phyloP scores from a whole-genome alignment of 495 filamentous ascomycete genomes.

The Collariella sp. region DNA sequence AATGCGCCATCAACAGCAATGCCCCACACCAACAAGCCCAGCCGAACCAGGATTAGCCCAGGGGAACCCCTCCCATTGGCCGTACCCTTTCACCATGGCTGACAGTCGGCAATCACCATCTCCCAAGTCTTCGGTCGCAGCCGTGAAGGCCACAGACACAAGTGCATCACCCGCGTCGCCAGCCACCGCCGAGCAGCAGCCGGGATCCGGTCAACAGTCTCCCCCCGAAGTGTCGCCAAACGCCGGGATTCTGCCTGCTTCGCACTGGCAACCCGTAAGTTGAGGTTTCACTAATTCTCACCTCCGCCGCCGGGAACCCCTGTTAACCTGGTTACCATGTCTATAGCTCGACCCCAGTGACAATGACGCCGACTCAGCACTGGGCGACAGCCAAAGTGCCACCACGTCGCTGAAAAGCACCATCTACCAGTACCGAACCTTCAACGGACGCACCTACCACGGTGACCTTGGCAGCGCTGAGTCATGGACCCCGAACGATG shows the following conservation, averaged over 20 bases:
- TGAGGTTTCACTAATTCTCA: background rate
- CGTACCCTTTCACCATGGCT: background rate
- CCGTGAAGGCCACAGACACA: too few species aligned
- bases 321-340: too few species aligned
- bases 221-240: too few species aligned
- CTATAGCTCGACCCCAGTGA: background rate
- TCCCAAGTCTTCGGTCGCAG: too few species aligned
- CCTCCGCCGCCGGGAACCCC: too few species aligned
- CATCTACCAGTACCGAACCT: conserved; percentile 38
- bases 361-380: background rate
- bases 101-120: too few species aligned
- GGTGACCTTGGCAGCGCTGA: conserved; percentile 9
- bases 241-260: conserved; percentile 1
- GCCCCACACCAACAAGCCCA: too few species aligned
- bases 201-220: too few species aligned
- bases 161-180: background rate
- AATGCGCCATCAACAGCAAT: too few species aligned
- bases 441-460: conserved; percentile 36
- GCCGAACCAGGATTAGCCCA: too few species aligned
- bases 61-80: too few species aligned
- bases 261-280: background rate
- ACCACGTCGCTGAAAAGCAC: conserved; percentile 40
- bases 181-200: background rate
- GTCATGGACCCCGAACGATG: conserved; percentile 22
- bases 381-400: background rate